Base-by-base conservation (phyloP, 2,329 filamentous ascomycete genomes). In the Aspergillus caelatus region DNA sequence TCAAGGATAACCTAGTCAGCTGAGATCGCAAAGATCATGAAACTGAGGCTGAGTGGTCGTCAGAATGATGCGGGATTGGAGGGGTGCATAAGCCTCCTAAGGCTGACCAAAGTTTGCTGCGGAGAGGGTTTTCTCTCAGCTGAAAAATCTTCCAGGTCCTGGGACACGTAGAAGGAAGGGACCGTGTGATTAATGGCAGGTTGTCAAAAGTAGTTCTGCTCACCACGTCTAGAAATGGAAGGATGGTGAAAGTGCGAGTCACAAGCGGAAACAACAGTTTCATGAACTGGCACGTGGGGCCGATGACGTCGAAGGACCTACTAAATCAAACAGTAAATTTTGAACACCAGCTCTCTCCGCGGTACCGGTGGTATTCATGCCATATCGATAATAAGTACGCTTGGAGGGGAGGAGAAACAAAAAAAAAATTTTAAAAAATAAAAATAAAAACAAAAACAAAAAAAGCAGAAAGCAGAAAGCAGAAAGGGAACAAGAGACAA, bases 221-320 rank as follows among this genome's bases (percentile, higher is more conserved):
- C 23, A 19, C 12, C 23, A 50, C 16, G 12, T 54, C 6, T 28
- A 28, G 45, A 62, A 39, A 32, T 36, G 32, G 41, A 45, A 57
- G 52, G 28, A 50, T 45, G 45, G 19, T 26, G 43, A 48, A 63
- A 58, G 45, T 64, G 48, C 58, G 62, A 63, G 57, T 55, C 59
- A 64, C 45, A 46, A 62, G 57, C 60, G 57, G 46, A 56, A 58
- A 48, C 48, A 45, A 28, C 21, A 56, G 14, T 58, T 52, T 54
- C 56, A 52, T 63, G 62, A 65, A 67, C 52, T 65, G 65, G 57
- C 63, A 66, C 64, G 67, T 64, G 66, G 67, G 67, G 60, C 61
- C 62, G 61, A 74, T 74, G 71, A 73, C 72, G 71, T 73, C 68
- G 70, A 63, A 39, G 16, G 46, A 11, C 21, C 16, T 59, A 16